phyloP scores from a whole-genome alignment of 192 early-diverging fungal species.

The Phycomyces nitens region DNA sequence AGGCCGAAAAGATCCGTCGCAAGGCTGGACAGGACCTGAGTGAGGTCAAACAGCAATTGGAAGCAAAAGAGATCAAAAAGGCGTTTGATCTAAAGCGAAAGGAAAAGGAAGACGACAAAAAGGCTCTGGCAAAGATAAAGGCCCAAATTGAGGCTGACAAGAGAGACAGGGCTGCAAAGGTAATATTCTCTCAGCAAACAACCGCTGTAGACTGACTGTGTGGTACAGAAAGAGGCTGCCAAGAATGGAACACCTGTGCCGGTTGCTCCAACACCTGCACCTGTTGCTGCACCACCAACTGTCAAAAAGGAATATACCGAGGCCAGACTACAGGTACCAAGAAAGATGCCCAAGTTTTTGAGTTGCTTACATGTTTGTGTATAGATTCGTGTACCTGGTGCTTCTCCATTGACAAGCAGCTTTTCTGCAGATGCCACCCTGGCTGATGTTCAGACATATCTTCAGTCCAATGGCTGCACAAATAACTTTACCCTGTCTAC shows the following conservation, averaged over 20 bases:
- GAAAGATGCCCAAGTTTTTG: not conserved
- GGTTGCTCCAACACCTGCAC: slow-evolving; percentile 24
- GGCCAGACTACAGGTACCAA: slow-evolving; percentile 65
- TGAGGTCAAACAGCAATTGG: slow-evolving; percentile 61
- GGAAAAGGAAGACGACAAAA: slow-evolving; percentile 76
- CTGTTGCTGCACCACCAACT: slow-evolving; percentile 31
- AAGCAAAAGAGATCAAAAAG: slow-evolving; percentile 75
- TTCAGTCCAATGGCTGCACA: slow-evolving; percentile 42
- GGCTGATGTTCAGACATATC: slow-evolving; percentile 55
- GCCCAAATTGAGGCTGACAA: slow-evolving; percentile 80
- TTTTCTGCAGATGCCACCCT: slow-evolving; percentile 62
- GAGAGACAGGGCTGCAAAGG: slow-evolving; percentile 62
- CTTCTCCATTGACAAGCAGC: slow-evolving; percentile 51
- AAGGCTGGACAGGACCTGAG: slow-evolving; percentile 72
- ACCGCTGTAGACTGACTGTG: not conserved
- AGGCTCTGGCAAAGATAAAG: slow-evolving; percentile 72
- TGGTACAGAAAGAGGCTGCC: slow-evolving; percentile 32
- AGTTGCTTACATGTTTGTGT: not conserved
- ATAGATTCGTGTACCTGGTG: slow-evolving; percentile 57
- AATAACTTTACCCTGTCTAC: slow-evolving; percentile 58
- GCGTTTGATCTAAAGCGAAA: slow-evolving; percentile 60
- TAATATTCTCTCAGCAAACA: no score
- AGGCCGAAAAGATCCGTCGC: slow-evolving; percentile 69
- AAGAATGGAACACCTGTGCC: slow-evolving; percentile 24
- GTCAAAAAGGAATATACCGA: slow-evolving; percentile 67